Evolutionary conservation across 805 yeast species (phyloP), one percentile per base, ranked within the genome.

Genomic region (Ogataea glucozyma): DNA sequence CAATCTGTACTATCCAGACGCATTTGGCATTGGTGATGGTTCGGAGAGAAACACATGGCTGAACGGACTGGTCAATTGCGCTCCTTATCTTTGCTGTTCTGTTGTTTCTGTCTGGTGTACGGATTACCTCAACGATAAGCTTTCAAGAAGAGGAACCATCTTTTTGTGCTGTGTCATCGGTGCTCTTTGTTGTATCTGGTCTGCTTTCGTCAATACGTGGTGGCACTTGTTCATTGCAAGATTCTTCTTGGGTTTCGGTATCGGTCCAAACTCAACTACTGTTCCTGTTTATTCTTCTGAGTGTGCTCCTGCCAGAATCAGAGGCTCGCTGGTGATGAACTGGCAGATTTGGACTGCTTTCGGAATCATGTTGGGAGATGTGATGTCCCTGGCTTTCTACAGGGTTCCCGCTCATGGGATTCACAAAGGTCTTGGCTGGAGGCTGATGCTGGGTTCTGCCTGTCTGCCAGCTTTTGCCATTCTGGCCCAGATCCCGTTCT

Each of bases 1-100:
- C 10, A 70, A 76, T 39, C 62, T 83, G 41, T 79, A 75, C 57
- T 83, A 79, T 59, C 85, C 87, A 1, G 40, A 49, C 1, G 74
- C 67, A 14, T 71, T 83, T 58, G 83, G 81, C 2, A 70, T 84
- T 37, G 73, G 68, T n/a, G 51, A 60, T 17, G 71, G 62, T 17
- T 68, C 72, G 34, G 67, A 73, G 34, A 62, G 76, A 53, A 71
- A 78, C 35, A 74, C 76, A 42, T 77, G 83, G 75, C 60, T 78
- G 13, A 71, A 73, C 53, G 88, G 88, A 34, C 68, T 83, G 46
- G 73, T 82, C 38, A 83, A 82, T 58, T 80, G 84, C 54, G 79
- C 87, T 5, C 90, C 89, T 3, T 84, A 84, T 60, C 61, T 83
- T 44, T 79, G 83, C 53, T 78, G 85, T 54, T 70, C 85, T 1